Evolutionary conservation across 129 eudicot species (phyloP).

Genomic region (Centella asiatica): DNA sequence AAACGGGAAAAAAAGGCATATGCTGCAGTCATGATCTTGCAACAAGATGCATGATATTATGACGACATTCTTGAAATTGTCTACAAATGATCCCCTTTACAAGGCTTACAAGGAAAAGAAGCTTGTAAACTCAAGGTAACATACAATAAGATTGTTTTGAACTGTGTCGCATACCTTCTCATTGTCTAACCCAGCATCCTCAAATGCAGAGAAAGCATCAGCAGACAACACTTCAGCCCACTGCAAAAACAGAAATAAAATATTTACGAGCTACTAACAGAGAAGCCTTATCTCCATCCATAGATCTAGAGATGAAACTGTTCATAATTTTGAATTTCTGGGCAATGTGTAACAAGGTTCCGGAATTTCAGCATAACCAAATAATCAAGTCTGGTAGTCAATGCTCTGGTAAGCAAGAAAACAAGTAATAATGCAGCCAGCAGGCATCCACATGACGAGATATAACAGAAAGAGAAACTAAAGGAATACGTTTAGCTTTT

Average conservation of each 20-base stretch:
- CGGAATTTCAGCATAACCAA: background rate
- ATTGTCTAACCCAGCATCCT: constrained; percentile 71
- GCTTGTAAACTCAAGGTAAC: background rate
- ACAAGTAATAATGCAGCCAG: background rate
- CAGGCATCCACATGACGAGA: too few relatives aligned
- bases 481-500: too few relatives aligned
- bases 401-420: background rate
- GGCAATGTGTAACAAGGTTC: background rate
- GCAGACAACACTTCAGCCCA: constrained; percentile 96
- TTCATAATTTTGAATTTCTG: background rate
- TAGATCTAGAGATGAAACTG: background rate
- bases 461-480: too few relatives aligned
- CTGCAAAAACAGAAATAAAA: constrained; percentile 29
- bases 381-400: background rate
- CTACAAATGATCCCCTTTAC: background rate
- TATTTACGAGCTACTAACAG: background rate
- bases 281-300: background rate
- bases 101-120: background rate
- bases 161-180: constrained; percentile 38
- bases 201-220: constrained; percentile 89
- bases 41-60: constrained; percentile 1
- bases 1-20: too few relatives aligned
- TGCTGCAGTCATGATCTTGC: background rate
- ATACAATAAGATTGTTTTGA: background rate
- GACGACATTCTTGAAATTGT: too few relatives aligned